A percentile compares a stretch with the other conserved stretches of the same genome.
These are phyloP conservation scores for Fusarium continuum DNA, from an alignment of 2,329 filamentous ascomycete genomes.

Conservation along the genomic window DNA sequence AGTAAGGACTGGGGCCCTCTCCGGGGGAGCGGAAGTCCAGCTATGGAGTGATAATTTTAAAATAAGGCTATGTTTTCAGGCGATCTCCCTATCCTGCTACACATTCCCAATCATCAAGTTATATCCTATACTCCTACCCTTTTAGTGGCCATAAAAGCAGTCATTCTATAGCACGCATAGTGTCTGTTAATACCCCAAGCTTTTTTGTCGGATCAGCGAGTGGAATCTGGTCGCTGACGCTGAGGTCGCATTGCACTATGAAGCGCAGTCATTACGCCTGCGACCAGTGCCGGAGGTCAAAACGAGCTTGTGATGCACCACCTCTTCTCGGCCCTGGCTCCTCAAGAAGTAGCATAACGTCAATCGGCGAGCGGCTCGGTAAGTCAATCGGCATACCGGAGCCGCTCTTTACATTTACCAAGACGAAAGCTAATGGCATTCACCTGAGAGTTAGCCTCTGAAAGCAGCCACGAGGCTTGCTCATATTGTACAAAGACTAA, in stretches of 20 bases:
- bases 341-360: background rate
- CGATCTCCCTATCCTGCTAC: background rate
- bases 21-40: conserved; percentile 9
- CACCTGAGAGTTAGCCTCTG: background rate
- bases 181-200: background rate
- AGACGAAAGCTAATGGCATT: background rate
- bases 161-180: too few species aligned
- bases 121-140: background rate
- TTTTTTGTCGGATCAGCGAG: too few species aligned
- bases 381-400: conserved; percentile 1
- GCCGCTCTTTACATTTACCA: background rate
- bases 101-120: background rate
- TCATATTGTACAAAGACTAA: conserved; percentile 47
- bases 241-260: conserved; percentile 17
- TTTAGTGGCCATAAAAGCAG: background rate
- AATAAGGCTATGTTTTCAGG: background rate
- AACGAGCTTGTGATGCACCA: conserved; percentile 40
- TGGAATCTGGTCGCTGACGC: background rate
- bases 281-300: conserved; percentile 39
- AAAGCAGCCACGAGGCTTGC: conserved; percentile 27
- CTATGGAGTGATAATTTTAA: background rate
- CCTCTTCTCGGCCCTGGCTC: conserved; percentile 14
- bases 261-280: conserved; percentile 40
- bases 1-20: too few species aligned
- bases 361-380: conserved; percentile 22